phyloP scores from a whole-genome alignment of 2,329 filamentous ascomycete species.

The Seiridium cupressi region DNA sequence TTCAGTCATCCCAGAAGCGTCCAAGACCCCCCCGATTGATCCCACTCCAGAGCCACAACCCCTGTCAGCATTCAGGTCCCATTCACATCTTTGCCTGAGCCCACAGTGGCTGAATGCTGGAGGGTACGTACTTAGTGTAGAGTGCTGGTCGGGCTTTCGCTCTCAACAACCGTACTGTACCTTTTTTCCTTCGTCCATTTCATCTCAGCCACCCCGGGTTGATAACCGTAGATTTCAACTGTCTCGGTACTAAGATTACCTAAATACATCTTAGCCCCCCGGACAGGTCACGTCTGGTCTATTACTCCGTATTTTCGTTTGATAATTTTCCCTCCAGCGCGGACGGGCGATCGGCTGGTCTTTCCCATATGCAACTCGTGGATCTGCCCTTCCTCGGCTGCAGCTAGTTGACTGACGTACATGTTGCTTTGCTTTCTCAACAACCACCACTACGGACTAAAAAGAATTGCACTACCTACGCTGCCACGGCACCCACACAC shows the following conservation, averaged over 20 bases:
- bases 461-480: background rate
- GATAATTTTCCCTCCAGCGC: background rate
- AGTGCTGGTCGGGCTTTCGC: background rate
- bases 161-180: background rate
- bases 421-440: background rate
- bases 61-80: background rate
- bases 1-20: background rate
- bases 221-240: background rate
- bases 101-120: background rate
- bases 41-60: no score
- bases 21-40: background rate
- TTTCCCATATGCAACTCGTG: background rate
- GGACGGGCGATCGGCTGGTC: background rate
- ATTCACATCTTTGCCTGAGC: background rate
- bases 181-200: background rate
- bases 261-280: conserved; percentile 8
- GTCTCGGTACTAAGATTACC: conserved; percentile 2
- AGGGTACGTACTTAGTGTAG: no score
- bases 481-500: background rate
- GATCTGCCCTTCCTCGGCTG: conserved; percentile 1
- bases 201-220: background rate
- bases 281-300: background rate
- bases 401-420: conserved; percentile 5
- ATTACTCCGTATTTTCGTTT: background rate
- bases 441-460: background rate